Evolutionary conservation across 345 rosid genomes (phyloP), one percentile per base, ranked within the genome.

Genomic region (Sapria himalayana): DNA sequence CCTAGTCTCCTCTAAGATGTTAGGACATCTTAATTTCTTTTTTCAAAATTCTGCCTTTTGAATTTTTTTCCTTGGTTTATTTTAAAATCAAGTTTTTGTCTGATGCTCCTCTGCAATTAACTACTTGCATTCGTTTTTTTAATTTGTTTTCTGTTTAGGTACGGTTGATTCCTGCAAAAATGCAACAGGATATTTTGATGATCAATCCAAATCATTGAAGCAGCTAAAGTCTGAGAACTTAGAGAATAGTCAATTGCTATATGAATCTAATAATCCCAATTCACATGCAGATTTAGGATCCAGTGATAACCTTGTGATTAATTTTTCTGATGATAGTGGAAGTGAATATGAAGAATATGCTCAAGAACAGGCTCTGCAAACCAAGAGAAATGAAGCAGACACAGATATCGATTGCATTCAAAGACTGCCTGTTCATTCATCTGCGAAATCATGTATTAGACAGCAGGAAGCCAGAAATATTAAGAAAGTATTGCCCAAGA

Each of bases 241-340:
- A 19, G 65, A 57, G 57, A 72, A 63, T 55, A 76, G 52, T 58
- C 71, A 37, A 45, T 54, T 49, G 13, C 56, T 56, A 21, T 46
- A 40, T 38, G 49, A 39, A 61, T 29, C 75, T 52, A 52, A 65
- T 32, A 46, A 39, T 45, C 56, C 57, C 46, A 65, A 70, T 41
- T 60, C 65, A 72, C 33, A 33, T 40, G 50, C 61, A 29, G 59
- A 60, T 43, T 51, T 48, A 17, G 69, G 64, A 32, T 47, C 46
- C 4, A 40, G 59, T 43, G 46, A 40, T 59, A 82, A 78, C 58
- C 85, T 89, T 29, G 98, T 89, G 33, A 89, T 89, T 59, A 62
- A 76, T 57, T 89, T 89, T 61, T 79, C 84, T 11, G 84, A 79
- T 55, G 82, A 70, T 51, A 76, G 77, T 58, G 84, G 67, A 51